Conservation (phyloP, 139 green algal genomes). For the Auxenochlorella protothecoides region DNA sequence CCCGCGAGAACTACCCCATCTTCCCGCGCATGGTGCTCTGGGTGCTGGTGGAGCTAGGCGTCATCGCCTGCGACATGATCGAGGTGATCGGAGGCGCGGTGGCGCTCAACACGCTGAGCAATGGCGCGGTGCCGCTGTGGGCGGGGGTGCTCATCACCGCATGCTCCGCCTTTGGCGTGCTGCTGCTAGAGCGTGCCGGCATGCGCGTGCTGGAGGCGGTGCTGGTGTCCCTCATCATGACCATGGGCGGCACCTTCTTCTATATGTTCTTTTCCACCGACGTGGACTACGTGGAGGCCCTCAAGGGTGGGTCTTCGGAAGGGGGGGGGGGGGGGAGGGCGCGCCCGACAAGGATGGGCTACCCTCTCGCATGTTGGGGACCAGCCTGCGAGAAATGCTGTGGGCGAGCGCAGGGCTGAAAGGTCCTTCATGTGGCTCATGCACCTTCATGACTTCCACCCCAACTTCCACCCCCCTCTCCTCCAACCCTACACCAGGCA, state of each 20-base stretch:
- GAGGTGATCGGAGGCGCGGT: conserved; percentile 1
- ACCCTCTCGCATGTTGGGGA: too few species aligned
- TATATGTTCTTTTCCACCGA: conserved; percentile 21
- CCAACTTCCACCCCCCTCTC: too few species aligned
- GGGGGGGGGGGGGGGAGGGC: too few species aligned
- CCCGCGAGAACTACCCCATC: not conserved
- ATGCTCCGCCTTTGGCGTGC: conserved; percentile 39
- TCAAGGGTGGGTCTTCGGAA: not conserved
- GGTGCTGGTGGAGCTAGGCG: not conserved
- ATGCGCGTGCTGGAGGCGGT: conserved; percentile 64
- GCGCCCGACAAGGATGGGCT: too few species aligned
- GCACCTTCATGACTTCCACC: too few species aligned
- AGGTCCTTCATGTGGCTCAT: too few species aligned
- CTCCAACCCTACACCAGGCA: too few species aligned
- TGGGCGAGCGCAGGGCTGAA: too few species aligned
- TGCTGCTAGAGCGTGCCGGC: conserved; percentile 50
- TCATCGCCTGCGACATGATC: conserved; percentile 1
- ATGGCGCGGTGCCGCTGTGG: not conserved
- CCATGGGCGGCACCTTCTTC: conserved; percentile 58
- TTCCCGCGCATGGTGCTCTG: not conserved
- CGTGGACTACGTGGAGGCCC: conserved; percentile 11
- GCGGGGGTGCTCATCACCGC: conserved; percentile 38
- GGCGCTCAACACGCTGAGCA: not conserved
- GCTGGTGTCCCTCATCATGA: conserved; percentile 49
- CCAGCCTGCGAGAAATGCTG: too few species aligned